Evolutionary conservation across 495 filamentous ascomycete species (phyloP), one percentile per base, ranked within the genome.

Genomic region (Trichoderma reesei): DNA sequence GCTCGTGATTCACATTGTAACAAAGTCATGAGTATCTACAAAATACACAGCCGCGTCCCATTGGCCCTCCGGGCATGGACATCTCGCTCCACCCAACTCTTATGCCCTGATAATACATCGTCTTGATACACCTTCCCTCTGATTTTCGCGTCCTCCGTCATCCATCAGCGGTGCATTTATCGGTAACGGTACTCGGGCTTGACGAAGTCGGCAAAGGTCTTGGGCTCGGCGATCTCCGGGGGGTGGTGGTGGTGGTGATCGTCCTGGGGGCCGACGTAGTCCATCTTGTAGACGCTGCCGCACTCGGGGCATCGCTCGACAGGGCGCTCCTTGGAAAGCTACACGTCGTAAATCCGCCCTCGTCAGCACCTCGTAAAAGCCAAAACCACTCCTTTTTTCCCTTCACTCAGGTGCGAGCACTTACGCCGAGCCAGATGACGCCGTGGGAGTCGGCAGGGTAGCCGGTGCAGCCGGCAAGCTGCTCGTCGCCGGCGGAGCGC

Each of bases 381-480:
- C 26, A 26, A 26, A 1, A 26, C 26, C 26, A 26, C 26, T 3
- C 61, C 36, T 62, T 38, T 63, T n/a, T 48, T 5, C 6, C 5
- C 0, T 31, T 38, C 14, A 14, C 31, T 3, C 51, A 36, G 61
- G 20, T 34, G 44, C 37, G 41, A 18, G 3, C 31, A 78, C 88
- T 66, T 85, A 96, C 90, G 38, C 86, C 88, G 67, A 96, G 83
- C 94, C 94, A 98, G 78, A 86, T 85, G 66, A 90, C 88, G 70
- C 80, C 77, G 83, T 98, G 94, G 39, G 90, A 92, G 82, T 98
- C 95, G 69, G 82, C 93, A 38, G 94, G 94, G 75, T 69, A 89
- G 70, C 94, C 94, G 68, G 94, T 98, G 87, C 94, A 98, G 73
- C 94, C 94, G 73, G 88, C 85, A 78, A 92, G 96, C 78, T 96